phyloP scores from a whole-genome alignment of 805 yeast genomes.

The Yarrowia alimentaria region DNA sequence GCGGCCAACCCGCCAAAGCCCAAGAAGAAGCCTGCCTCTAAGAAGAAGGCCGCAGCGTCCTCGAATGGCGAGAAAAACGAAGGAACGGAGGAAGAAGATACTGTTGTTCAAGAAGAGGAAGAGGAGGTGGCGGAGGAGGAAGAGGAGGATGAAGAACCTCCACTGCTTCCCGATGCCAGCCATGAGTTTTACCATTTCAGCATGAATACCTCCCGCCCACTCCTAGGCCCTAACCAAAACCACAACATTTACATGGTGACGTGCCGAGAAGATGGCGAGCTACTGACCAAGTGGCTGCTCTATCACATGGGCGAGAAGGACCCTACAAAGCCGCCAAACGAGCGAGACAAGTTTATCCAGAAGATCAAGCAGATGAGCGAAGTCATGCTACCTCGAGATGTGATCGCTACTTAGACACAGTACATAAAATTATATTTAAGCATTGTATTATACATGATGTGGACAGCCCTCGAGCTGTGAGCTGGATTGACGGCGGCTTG shows the following conservation, averaged over 20 bases:
- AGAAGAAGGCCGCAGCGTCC: background rate
- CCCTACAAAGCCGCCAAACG: slow-evolving; percentile 26
- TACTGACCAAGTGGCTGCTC: slow-evolving; percentile 22
- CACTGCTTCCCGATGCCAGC: slow-evolving; percentile 1
- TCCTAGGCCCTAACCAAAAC: slow-evolving; percentile 16
- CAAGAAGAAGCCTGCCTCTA: slow-evolving; percentile 1
- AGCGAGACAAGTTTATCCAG: slow-evolving; percentile 27
- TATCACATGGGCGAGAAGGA: slow-evolving; percentile 27
- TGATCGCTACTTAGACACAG: slow-evolving; percentile 7
- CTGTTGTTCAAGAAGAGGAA: slow-evolving; percentile 6
- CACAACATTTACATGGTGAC: slow-evolving; percentile 5
- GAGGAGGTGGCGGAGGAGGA: background rate
- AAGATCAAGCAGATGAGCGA: slow-evolving; percentile 20
- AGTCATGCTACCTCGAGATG: slow-evolving; percentile 24
- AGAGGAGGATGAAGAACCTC: slow-evolving; percentile 2
- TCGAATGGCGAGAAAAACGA: background rate
- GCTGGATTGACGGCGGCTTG: too few species aligned
- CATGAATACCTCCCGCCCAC: slow-evolving; percentile 17
- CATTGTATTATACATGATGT: slow-evolving; percentile 9
- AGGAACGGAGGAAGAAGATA: background rate
- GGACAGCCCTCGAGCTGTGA: too few species aligned
- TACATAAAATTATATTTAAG: background rate
- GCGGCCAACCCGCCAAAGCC: slow-evolving; percentile 15
- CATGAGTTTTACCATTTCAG: slow-evolving; percentile 22
- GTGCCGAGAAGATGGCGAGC: slow-evolving; percentile 25